phyloP scores from a whole-genome alignment of 1,284 basidiomycete genomes.

The Polyporus tsugae region DNA sequence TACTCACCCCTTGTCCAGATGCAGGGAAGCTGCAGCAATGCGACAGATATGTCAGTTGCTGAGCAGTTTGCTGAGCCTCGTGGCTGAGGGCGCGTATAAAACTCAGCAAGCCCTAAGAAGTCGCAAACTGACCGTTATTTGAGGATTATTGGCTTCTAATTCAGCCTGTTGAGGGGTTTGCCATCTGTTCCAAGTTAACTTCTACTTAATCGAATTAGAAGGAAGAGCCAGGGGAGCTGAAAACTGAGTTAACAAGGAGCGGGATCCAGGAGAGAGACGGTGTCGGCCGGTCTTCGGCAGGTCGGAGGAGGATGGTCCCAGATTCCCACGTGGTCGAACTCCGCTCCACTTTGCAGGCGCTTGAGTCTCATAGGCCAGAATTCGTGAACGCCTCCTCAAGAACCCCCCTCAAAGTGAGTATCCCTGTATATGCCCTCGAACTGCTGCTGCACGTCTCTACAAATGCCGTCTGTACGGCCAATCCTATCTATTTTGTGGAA shows the following conservation, averaged over 20 bases:
- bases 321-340: slow-evolving; percentile 32
- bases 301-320: too few relatives aligned
- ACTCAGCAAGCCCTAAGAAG: too few relatives aligned
- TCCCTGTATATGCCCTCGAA: slow-evolving; percentile 32
- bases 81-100: background rate
- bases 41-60: background rate
- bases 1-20: background rate
- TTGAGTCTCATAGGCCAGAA: slow-evolving; percentile 28
- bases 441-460: slow-evolving; percentile 32
- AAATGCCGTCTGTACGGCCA: slow-evolving; percentile 26
- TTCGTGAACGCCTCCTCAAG: slow-evolving; percentile 38
- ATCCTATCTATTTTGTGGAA: slow-evolving; percentile 30
- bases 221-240: too few relatives aligned
- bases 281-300: too few relatives aligned
- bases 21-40: background rate
- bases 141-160: too few relatives aligned
- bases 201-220: too few relatives aligned
- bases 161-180: too few relatives aligned
- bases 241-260: too few relatives aligned
- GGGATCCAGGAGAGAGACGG: too few relatives aligned
- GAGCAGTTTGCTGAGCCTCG: background rate
- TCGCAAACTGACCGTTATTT: too few relatives aligned
- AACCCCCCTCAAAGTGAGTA: slow-evolving; percentile 49
- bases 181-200: too few relatives aligned
- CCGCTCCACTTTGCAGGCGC: slow-evolving; percentile 27